Evolutionary conservation across 2,329 filamentous ascomycete genomes (phyloP).

Genomic region (Aspergillus pseudonomiae): DNA sequence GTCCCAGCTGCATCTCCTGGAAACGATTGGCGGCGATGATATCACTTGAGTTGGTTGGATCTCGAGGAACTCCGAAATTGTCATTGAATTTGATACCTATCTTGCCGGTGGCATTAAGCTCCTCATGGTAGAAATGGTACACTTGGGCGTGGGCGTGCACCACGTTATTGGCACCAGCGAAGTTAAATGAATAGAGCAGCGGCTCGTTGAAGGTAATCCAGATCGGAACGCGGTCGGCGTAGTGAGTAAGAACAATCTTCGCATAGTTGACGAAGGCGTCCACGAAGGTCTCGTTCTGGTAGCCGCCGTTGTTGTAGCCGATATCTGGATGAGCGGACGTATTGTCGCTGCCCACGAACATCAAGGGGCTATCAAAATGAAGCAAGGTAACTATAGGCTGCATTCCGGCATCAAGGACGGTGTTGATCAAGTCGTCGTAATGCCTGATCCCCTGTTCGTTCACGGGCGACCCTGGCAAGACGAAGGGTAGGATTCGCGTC

Average conservation of each 20-base stretch:
- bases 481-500: constrained; percentile 55
- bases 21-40: constrained; percentile 84
- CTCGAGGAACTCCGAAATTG: constrained; percentile 55
- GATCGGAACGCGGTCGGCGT: constrained; percentile 42
- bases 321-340: constrained; percentile 25
- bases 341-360: constrained; percentile 27
- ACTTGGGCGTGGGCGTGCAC: constrained; percentile 46
- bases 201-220: constrained; percentile 50
- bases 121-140: constrained; percentile 45
- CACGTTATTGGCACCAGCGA: constrained; percentile 55
- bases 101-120: constrained; percentile 48
- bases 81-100: constrained; percentile 50
- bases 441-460: constrained; percentile 52
- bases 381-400: constrained; percentile 49
- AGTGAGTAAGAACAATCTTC: constrained; percentile 41
- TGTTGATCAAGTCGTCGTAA: constrained; percentile 53
- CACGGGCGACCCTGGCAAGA: constrained; percentile 45
- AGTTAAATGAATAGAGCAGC: constrained; percentile 42
- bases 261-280: constrained; percentile 42
- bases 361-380: constrained; percentile 33
- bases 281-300: constrained; percentile 48
- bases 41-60: constrained; percentile 58
- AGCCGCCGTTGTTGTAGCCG: constrained; percentile 32
- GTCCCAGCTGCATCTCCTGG: constrained; percentile 67
- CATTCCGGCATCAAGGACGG: constrained; percentile 47